Evolutionary conservation across 495 filamentous ascomycete species (phyloP), one percentile per base, ranked within the genome.

Genomic region (Neurospora sp.): DNA sequence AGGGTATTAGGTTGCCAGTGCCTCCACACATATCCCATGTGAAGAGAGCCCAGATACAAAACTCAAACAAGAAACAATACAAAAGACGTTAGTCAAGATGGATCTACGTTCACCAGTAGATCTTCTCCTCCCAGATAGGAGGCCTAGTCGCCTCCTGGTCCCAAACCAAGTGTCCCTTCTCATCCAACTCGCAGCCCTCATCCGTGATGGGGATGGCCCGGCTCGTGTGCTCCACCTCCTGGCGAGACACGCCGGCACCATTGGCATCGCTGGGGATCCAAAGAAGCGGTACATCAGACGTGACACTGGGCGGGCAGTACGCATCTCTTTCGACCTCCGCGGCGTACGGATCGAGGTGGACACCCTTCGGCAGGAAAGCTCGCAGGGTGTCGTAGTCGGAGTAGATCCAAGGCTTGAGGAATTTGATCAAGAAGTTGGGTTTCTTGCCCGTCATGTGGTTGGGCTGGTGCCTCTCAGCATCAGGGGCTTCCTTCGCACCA

Each of bases 91-190:
- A 5, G 42, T 31, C 71, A 48, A 62, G 11, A 44, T 12, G 10
- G 18, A 59, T 44, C 12, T 31, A 10, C 35, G 6, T 66, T 81
- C 80, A 89, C 72, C 86, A 89, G 75, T 83, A 79, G 72, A 87
- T 77, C 85, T 92, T 93, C 83, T 92, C 90, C 80, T 92, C 84
- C 85, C 89, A 97, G 72, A 96, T 89, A 10, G 94, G 94, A 69
- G 94, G 92, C 75, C 89, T 82, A 73, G 88, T 90, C 71, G 87
- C 86, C 77, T 93, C 90, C 44, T 85, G 81, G 76, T 93, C 89
- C 94, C 94, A 96, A 42, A 87, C 81, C 74, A 97, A 81, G 75
- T 90, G 91, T 72, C 91, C 91, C 80, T 96, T 92, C 79, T 93
- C 92, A 78, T 93, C 90, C 69, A 98, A 83, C 75, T 85, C 89